phyloP scores from a whole-genome alignment of 495 filamentous ascomycete species.

The Tetracladium marchalianum region DNA sequence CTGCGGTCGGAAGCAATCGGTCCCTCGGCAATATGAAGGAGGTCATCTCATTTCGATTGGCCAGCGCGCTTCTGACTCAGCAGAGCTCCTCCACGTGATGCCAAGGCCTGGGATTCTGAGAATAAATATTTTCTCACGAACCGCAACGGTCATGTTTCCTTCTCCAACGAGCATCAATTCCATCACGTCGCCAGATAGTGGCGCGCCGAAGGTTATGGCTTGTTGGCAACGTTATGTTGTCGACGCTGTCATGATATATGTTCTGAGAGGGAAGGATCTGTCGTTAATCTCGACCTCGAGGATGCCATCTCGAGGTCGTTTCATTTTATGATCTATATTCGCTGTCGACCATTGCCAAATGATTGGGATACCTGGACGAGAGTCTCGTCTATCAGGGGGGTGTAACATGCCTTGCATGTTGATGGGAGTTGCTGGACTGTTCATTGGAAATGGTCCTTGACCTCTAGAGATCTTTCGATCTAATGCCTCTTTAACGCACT shows the following conservation, averaged over 20 bases:
- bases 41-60: slow-evolving; percentile 13
- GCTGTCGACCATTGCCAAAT: too few relatives aligned
- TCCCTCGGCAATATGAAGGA: slow-evolving; percentile 13
- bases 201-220: slow-evolving; percentile 26
- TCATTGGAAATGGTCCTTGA: too few relatives aligned
- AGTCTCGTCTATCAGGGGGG: too few relatives aligned
- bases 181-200: slow-evolving; percentile 28
- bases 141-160: slow-evolving; percentile 22
- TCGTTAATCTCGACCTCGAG: slow-evolving; percentile 50
- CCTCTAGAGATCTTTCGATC: too few relatives aligned
- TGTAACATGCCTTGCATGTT: too few relatives aligned
- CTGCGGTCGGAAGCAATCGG: neutral
- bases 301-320: slow-evolving; percentile 41
- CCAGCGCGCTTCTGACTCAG: slow-evolving; percentile 3
- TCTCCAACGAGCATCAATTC: slow-evolving; percentile 40
- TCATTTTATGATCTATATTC: slow-evolving; percentile 50
- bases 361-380: too few relatives aligned
- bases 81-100: slow-evolving; percentile 8
- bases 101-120: neutral
- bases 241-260: slow-evolving; percentile 34
- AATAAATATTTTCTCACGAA: slow-evolving; percentile 15
- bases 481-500: too few relatives aligned
- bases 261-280: slow-evolving; percentile 39
- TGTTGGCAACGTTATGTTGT: slow-evolving; percentile 29
- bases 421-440: too few relatives aligned